These are phyloP conservation scores for Plantago rigida DNA, from an alignment of 305 asterid genomes.

Conservation along the genomic window DNA sequence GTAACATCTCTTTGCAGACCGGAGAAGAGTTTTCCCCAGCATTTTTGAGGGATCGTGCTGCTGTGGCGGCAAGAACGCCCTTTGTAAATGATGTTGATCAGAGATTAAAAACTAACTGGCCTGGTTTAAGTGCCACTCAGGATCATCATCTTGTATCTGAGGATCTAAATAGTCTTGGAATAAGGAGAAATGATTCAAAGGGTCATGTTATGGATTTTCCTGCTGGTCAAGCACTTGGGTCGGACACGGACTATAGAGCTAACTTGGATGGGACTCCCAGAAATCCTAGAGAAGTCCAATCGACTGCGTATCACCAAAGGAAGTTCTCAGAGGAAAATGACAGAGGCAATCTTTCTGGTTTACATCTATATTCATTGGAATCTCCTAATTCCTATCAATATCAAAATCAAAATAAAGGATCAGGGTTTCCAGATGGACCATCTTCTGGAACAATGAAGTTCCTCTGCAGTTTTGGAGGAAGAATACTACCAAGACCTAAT, in stretches of 20 bases:
- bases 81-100: conserved; percentile 27
- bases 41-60: conserved; percentile 55
- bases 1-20: conserved; percentile 62
- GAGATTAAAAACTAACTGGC: conserved; percentile 19
- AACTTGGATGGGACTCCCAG: conserved; percentile 28
- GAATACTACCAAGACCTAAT: conserved; percentile 69
- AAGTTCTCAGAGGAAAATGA: conserved; percentile 36
- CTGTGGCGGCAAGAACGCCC: conserved; percentile 34
- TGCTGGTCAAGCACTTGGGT: conserved; percentile 32
- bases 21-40: conserved; percentile 82
- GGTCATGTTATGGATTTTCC: conserved; percentile 31
- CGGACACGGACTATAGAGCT: conserved; percentile 26
- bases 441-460: conserved; percentile 55
- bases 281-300: conserved; percentile 25
- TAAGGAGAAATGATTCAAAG: background rate
- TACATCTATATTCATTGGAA: conserved; percentile 29
- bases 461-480: conserved; percentile 87
- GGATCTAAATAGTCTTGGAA: conserved; percentile 18
- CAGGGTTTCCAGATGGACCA: conserved; percentile 33
- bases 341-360: conserved; percentile 30
- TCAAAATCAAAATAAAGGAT: conserved; percentile 26
- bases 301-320: conserved; percentile 28
- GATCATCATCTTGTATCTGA: conserved; percentile 34
- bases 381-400: conserved; percentile 36
- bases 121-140: conserved; percentile 26